A percentile compares a stretch with the other conserved stretches of the same genome.
phyloP scores from a whole-genome alignment of 2,329 filamentous ascomycete species.

The Fusarium concolor region DNA sequence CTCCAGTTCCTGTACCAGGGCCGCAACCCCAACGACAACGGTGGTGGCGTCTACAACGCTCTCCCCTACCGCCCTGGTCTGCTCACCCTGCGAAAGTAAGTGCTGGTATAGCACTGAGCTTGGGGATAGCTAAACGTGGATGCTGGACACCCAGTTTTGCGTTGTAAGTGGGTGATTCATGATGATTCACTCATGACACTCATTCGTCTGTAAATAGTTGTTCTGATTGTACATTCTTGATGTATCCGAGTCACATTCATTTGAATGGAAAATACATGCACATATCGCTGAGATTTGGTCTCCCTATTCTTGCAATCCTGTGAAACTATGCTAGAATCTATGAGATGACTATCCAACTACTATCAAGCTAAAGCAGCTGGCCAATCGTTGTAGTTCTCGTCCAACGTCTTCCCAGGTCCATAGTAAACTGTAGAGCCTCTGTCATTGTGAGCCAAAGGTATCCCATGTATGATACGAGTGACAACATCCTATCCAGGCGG shows the following conservation, averaged over 20 bases:
- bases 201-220: constrained; percentile 25
- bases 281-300: not conserved
- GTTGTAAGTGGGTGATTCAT: constrained; percentile 1
- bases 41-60: constrained; percentile 57
- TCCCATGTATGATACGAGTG: not conserved
- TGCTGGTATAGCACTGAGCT: not conserved
- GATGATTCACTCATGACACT: constrained; percentile 5
- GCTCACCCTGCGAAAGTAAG: constrained; percentile 17
- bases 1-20: constrained; percentile 75
- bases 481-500: not conserved
- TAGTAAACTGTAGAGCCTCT: constrained; percentile 4
- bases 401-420: not conserved
- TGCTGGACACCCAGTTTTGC: constrained; percentile 6
- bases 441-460: not conserved
- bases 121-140: not conserved
- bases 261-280: constrained; percentile 14
- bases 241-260: constrained; percentile 6
- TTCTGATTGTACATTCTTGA: constrained; percentile 20
- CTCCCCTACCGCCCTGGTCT: constrained; percentile 24
- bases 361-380: not conserved
- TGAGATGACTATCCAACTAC: too few relatives aligned
- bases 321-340: not conserved
- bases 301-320: fast-evolving
- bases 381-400: constrained; percentile 23
- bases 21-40: constrained; percentile 48